Percentiles rank a stretch among this genome's conserved stretches.
Evolutionary conservation across 1,284 basidiomycete species (phyloP).

Genomic region (Heimioporus retisporus): DNA sequence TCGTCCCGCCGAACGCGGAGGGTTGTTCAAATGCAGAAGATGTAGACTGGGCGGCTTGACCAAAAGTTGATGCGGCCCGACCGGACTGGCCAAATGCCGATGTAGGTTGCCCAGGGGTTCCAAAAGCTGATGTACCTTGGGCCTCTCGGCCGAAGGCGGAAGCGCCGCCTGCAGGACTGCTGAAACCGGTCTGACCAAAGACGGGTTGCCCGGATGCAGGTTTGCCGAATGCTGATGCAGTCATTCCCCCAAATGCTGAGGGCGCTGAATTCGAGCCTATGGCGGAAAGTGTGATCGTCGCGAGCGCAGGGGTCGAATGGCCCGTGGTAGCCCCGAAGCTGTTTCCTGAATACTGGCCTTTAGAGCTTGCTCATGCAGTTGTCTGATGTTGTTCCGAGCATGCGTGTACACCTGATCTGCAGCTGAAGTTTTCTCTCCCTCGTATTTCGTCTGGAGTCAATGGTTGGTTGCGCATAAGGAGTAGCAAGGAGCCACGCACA

Average conservation of each 20-base stretch:
- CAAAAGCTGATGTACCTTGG: conserved; percentile 52
- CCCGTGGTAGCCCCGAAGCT: conserved; percentile 6
- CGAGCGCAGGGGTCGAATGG: conserved; percentile 32
- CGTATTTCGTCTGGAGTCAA: conserved; percentile 64
- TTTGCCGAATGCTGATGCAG: conserved; percentile 48
- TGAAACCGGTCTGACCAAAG: conserved; percentile 50
- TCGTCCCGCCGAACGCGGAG: conserved; percentile 48
- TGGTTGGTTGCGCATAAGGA: conserved; percentile 7
- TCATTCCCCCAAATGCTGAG: conserved; percentile 48
- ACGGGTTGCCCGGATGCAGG: conserved; percentile 46
- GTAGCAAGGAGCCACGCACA: conserved; percentile 41
- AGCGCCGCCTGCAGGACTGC: conserved; percentile 28
- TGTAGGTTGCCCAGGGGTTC: conserved; percentile 40
- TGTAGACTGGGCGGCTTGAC: conserved; percentile 40
- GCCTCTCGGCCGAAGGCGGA: conserved; percentile 49
- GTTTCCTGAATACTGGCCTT: conserved; percentile 38
- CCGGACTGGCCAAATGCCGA: conserved; percentile 50
- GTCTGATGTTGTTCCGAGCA: conserved; percentile 58
- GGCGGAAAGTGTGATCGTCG: conserved; percentile 32
- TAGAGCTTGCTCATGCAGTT: conserved; percentile 64
- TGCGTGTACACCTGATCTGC: conserved; percentile 56
- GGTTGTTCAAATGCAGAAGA: conserved; percentile 58
- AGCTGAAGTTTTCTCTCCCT: conserved; percentile 55
- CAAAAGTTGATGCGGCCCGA: conserved; percentile 37
- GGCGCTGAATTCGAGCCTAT: conserved; percentile 26